Conservation (phyloP, 441 rosid genomes). For the Mallotus repandus region DNA sequence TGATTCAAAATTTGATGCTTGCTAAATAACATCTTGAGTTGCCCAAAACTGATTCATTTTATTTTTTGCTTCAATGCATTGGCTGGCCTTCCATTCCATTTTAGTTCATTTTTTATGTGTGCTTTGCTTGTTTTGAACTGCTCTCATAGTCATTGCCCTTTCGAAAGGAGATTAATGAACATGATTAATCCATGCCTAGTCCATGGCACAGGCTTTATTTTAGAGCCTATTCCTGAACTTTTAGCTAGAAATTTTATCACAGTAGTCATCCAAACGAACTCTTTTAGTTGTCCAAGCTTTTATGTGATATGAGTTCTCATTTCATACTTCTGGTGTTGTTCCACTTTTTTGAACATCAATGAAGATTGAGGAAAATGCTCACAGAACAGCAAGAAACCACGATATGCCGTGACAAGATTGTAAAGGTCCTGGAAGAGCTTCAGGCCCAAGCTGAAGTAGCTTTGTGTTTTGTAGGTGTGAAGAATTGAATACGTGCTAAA, state of each 20-base stretch:
- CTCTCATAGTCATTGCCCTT: background rate
- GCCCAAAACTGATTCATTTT: background rate
- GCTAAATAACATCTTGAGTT: background rate
- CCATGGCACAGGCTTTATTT: too few relatives aligned
- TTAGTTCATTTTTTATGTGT: background rate
- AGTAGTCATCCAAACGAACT: background rate
- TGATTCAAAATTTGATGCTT: background rate
- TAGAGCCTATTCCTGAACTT: background rate
- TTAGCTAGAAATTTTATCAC: too few relatives aligned
- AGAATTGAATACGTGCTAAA: slow-evolving; percentile 21
- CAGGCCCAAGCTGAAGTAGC: slow-evolving; percentile 98
- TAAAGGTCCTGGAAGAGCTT: slow-evolving; percentile 85
- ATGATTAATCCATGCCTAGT: background rate
- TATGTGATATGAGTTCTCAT: background rate
- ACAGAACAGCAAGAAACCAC: slow-evolving; percentile 46
- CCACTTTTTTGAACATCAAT: slow-evolving; percentile 24
- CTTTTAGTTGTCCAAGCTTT: slow-evolving; percentile 3
- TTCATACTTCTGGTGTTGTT: background rate
- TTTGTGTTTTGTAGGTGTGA: slow-evolving; percentile 81
- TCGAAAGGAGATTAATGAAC: background rate
- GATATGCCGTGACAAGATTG: slow-evolving; percentile 63
- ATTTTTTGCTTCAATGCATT: background rate
- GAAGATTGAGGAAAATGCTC: slow-evolving; percentile 79
- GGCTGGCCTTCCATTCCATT: background rate
- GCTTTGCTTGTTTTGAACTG: background rate